phyloP scores from a whole-genome alignment of 768 basidiomycete genomes.

The Lentinus tigrinus region DNA sequence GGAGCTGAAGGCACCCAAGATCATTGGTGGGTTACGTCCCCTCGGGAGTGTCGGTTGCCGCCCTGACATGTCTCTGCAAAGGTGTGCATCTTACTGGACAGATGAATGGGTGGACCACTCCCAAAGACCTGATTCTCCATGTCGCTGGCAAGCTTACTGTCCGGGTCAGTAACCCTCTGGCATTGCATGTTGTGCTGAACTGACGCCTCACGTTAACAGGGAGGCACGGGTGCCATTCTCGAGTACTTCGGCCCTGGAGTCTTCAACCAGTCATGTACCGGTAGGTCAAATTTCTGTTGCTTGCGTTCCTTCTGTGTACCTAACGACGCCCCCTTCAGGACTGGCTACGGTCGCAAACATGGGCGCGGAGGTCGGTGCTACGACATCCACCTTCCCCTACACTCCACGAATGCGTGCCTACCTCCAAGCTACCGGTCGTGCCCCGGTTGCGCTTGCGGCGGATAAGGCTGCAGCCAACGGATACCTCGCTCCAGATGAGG shows the following conservation, averaged over 20 bases:
- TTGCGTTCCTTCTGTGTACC: neutral
- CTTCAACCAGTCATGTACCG: constrained; percentile 86
- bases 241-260: constrained; percentile 98
- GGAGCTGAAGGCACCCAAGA: constrained; percentile 91
- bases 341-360: constrained; percentile 97
- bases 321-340: constrained; percentile 38
- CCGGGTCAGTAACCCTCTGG: constrained; percentile 49
- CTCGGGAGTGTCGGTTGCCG: neutral
- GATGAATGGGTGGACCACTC: constrained; percentile 87
- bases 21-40: constrained; percentile 56
- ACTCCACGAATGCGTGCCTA: constrained; percentile 87
- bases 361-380: constrained; percentile 99
- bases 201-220: constrained; percentile 50
- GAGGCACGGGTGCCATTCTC: constrained; percentile 92
- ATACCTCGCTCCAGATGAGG: constrained; percentile 81
- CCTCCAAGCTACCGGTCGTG: constrained; percentile 85
- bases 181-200: too few relatives aligned
- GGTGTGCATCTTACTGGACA: constrained; percentile 88
- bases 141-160: constrained; percentile 94
- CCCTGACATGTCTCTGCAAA: constrained; percentile 23
- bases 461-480: constrained; percentile 77
- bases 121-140: constrained; percentile 95
- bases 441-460: constrained; percentile 81
- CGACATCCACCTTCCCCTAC: constrained; percentile 97
- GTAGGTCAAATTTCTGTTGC: constrained; percentile 35